These are phyloP conservation scores for Sporothrix curviconia DNA, from an alignment of 2,329 filamentous ascomycete genomes.

Conservation along the genomic window DNA sequence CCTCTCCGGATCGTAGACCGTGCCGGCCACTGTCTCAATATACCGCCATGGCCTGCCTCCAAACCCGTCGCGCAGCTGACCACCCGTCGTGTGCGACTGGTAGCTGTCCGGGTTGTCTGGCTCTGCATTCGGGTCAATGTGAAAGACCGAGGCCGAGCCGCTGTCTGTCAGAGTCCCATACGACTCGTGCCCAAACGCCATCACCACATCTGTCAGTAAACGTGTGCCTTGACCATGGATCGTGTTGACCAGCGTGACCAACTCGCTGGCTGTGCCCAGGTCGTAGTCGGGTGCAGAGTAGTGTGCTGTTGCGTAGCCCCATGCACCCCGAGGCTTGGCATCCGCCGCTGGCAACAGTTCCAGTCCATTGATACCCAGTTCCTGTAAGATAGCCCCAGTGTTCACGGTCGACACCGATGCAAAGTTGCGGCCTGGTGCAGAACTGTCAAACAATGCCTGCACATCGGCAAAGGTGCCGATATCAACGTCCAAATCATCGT, in stretches of 20 bases:
- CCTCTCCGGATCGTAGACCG: constrained; percentile 20
- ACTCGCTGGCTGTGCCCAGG: constrained; percentile 20
- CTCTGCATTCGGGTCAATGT: constrained; percentile 20
- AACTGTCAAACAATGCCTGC: constrained; percentile 19
- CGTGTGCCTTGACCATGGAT: constrained; percentile 18
- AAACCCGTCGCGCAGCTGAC: constrained; percentile 18
- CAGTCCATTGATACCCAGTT: constrained; percentile 24
- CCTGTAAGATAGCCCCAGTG: constrained; percentile 17
- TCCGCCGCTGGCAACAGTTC: constrained; percentile 23
- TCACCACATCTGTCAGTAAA: constrained; percentile 22
- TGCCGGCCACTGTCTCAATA: constrained; percentile 3
- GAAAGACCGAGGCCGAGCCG: constrained; percentile 20
- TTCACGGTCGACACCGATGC: constrained; percentile 5
- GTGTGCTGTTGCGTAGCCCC: constrained; percentile 23
- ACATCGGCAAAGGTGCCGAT: constrained; percentile 23
- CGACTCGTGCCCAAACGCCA: constrained; percentile 23
- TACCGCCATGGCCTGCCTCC: constrained; percentile 21
- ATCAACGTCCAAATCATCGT: constrained; percentile 17
- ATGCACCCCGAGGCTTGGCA: constrained; percentile 19
- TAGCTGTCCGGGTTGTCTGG: constrained; percentile 22
- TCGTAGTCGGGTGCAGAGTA: constrained; percentile 23
- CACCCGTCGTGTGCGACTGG: constrained; percentile 18
- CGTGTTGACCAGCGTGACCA: constrained; percentile 17
- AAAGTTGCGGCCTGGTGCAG: constrained; percentile 13
- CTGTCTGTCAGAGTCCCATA: constrained; percentile 12